Percentiles rank a stretch among this genome's conserved stretches.
Conservation (phyloP, 2,329 filamentous ascomycete species). For the Mycocentrospora acerina region DNA sequence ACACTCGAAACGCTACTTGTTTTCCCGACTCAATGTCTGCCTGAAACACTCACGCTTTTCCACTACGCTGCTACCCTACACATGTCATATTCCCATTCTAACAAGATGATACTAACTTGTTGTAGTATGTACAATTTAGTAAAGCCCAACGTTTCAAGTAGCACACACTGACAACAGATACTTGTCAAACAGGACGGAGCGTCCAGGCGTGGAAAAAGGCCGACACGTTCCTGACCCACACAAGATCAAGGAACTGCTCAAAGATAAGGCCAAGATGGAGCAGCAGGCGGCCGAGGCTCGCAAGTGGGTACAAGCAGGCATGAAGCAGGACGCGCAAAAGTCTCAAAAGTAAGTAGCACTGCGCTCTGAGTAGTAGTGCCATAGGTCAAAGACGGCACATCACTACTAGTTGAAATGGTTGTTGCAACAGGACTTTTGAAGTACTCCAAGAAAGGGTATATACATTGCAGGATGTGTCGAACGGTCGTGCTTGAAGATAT, state of each 20-base stretch:
- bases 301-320: constrained; percentile 68
- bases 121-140: too few species aligned
- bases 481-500: neutral
- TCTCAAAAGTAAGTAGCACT: constrained; percentile 26
- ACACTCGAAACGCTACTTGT: too few species aligned
- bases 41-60: too few species aligned
- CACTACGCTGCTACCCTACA: too few species aligned
- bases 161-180: constrained; percentile 11
- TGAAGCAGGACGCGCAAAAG: constrained; percentile 61
- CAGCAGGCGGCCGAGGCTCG: constrained; percentile 53
- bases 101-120: neutral
- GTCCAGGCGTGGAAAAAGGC: constrained; percentile 74
- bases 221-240: constrained; percentile 69
- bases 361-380: neutral
- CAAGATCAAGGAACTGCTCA: constrained; percentile 60
- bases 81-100: neutral
- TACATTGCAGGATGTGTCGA: too few species aligned
- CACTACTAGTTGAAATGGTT: too few species aligned
- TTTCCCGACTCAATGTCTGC: too few species aligned
- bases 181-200: constrained; percentile 44
- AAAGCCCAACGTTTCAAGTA: neutral
- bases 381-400: neutral
- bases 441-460: too few species aligned
- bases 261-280: constrained; percentile 61
- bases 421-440: too few species aligned